Conservation (phyloP, 2,329 filamentous ascomycete genomes). For the Trichoderma sp. region DNA sequence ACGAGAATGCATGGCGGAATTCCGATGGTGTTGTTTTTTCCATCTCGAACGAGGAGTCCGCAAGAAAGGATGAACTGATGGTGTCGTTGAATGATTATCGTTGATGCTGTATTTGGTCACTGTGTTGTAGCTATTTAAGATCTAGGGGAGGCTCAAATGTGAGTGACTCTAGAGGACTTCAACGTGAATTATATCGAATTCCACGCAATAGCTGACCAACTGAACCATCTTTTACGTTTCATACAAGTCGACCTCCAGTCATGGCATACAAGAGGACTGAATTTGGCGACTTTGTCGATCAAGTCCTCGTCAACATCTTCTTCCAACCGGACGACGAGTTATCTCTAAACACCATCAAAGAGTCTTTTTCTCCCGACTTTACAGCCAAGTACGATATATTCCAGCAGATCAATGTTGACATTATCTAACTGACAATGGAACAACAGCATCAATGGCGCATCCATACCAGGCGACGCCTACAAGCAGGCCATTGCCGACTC, state of each 20-base stretch:
- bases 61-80: neutral
- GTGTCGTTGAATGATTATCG: neutral
- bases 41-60: neutral
- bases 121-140: neutral
- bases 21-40: neutral
- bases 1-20: neutral
- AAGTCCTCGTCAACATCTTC: neutral
- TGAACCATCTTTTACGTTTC: neutral
- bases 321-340: slow-evolving; percentile 11
- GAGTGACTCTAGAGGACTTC: too few relatives aligned
- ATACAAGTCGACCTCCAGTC: too few relatives aligned
- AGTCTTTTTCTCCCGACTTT: neutral
- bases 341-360: neutral
- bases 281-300: slow-evolving; percentile 4
- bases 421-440: too few relatives aligned
- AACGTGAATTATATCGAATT: neutral
- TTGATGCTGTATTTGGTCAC: neutral
- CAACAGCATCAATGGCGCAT: slow-evolving; percentile 4
- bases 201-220: too few relatives aligned
- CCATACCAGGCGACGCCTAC: neutral
- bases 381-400: neutral
- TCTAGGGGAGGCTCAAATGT: too few relatives aligned
- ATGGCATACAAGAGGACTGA: slow-evolving; percentile 8
- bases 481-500: neutral
- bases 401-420: neutral